Conservation (phyloP, 306 rosid genomes). For the Hippophae tibetana region DNA sequence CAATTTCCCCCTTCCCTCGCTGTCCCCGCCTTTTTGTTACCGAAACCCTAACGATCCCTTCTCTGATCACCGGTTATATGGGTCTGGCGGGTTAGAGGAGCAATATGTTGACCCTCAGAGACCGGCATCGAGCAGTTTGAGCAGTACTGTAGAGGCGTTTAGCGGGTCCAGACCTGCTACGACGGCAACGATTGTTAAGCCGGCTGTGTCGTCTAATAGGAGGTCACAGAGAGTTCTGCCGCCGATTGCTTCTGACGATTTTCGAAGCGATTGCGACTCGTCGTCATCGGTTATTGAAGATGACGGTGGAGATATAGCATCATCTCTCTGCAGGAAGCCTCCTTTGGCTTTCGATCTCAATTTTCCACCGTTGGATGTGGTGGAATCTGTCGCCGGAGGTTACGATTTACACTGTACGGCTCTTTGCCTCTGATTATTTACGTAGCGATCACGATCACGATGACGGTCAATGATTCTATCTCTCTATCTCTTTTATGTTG, state of each 20-base stretch:
- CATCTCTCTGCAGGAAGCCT: conserved; percentile 36
- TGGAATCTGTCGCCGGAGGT: conserved; percentile 21
- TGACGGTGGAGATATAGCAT: conserved; percentile 33
- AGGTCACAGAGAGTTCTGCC: conserved; percentile 45
- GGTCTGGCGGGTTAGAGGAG: conserved; percentile 30
- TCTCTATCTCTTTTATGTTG: conserved; percentile 9
- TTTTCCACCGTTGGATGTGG: conserved; percentile 49
- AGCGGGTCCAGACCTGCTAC: conserved; percentile 59
- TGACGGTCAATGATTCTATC: conserved; percentile 31
- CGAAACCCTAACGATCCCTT: conserved; percentile 31
- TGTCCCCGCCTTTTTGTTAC: conserved; percentile 26
- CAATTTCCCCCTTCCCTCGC: conserved; percentile 45
- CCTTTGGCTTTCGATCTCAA: conserved; percentile 66
- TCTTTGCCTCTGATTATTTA: conserved; percentile 56
- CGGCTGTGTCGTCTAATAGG: conserved; percentile 10
- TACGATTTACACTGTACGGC: conserved; percentile 59
- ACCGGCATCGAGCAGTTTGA: conserved; percentile 70
- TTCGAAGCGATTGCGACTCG: conserved; percentile 86
- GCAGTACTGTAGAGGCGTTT: conserved; percentile 80
- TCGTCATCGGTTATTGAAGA: conserved; percentile 68
- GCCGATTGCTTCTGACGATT: conserved; percentile 61
- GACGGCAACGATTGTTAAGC: conserved; percentile 1
- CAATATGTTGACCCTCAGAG: conserved; percentile 41
- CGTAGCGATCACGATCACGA: conserved; percentile 22
- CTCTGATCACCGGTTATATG: conserved; percentile 33